Evolutionary conservation across 1,139 yeast species (phyloP).

Genomic region (Kodamaea anthophila): DNA sequence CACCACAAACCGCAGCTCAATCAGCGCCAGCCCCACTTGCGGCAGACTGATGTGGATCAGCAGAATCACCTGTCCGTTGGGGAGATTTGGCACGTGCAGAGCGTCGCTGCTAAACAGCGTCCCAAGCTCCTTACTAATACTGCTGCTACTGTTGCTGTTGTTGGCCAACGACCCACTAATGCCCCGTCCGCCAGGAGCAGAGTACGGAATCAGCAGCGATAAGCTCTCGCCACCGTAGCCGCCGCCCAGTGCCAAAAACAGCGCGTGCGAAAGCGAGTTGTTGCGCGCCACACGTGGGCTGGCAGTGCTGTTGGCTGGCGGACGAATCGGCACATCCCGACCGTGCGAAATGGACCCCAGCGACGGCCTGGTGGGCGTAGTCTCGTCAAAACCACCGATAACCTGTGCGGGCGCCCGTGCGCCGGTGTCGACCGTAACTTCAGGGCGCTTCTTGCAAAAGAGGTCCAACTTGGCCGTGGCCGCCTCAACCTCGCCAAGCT

Average conservation of each 20-base stretch:
- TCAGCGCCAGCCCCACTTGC: slow-evolving; percentile 45
- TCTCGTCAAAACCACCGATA: slow-evolving; percentile 16
- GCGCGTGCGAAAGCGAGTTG: slow-evolving; percentile 40
- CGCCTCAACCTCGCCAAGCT: neutral
- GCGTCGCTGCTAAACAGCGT: neutral
- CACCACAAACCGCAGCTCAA: slow-evolving; percentile 67
- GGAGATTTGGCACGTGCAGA: slow-evolving; percentile 39
- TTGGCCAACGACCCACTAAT: slow-evolving; percentile 6
- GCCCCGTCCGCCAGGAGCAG: slow-evolving; percentile 59
- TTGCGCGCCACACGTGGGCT: slow-evolving; percentile 40
- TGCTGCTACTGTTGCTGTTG: neutral
- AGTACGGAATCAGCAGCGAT: slow-evolving; percentile 62
- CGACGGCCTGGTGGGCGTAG: slow-evolving; percentile 17
- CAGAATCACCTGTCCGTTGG: slow-evolving; percentile 50
- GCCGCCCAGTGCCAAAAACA: slow-evolving; percentile 28
- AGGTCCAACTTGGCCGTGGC: neutral
- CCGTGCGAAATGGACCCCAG: slow-evolving; percentile 13
- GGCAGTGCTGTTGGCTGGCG: slow-evolving; percentile 19
- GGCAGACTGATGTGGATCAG: slow-evolving; percentile 68
- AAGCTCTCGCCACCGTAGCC: slow-evolving; percentile 42
- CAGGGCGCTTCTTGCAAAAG: neutral
- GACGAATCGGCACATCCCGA: slow-evolving; percentile 21
- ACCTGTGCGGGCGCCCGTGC: slow-evolving; percentile 9
- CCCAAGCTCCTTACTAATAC: slow-evolving; percentile 8
- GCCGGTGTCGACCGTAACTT: neutral